These are phyloP conservation scores for Backusella parvicylindrica DNA, from an alignment of 192 early-diverging fungal genomes.

Conservation along the genomic window DNA sequence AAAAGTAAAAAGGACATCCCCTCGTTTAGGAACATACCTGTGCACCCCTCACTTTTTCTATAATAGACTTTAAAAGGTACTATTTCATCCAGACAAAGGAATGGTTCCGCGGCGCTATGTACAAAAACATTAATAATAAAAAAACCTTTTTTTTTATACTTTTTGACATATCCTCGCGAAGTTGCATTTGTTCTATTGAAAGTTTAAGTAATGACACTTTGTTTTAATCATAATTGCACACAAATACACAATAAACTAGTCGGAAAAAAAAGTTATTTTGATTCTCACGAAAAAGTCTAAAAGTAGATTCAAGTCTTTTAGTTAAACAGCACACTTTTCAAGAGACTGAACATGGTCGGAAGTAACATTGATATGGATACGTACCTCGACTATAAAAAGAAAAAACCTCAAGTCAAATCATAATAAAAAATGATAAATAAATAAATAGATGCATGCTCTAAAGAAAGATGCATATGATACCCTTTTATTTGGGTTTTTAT, in stretches of 20 bases:
- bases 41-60: neutral
- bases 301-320: neutral
- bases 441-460: neutral
- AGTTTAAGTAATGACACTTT: neutral
- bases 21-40: neutral
- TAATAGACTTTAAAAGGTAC: neutral
- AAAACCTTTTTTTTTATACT: neutral
- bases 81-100: neutral
- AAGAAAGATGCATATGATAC: neutral
- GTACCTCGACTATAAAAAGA: neutral
- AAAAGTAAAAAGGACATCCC: neutral
- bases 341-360: neutral
- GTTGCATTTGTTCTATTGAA: neutral
- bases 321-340: neutral
- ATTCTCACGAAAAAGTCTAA: neutral
- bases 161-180: neutral
- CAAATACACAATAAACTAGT: neutral
- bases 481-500: neutral
- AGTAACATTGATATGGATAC: neutral
- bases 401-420: too few relatives aligned
- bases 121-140: neutral
- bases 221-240: neutral
- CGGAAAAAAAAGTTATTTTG: constrained; percentile 3
- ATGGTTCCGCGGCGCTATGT: neutral
- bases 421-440: neutral